Evolutionary conservation across 805 yeast species (phyloP), one percentile per base, ranked within the genome.

Genomic region (Wickerhamomyces queroliae): DNA sequence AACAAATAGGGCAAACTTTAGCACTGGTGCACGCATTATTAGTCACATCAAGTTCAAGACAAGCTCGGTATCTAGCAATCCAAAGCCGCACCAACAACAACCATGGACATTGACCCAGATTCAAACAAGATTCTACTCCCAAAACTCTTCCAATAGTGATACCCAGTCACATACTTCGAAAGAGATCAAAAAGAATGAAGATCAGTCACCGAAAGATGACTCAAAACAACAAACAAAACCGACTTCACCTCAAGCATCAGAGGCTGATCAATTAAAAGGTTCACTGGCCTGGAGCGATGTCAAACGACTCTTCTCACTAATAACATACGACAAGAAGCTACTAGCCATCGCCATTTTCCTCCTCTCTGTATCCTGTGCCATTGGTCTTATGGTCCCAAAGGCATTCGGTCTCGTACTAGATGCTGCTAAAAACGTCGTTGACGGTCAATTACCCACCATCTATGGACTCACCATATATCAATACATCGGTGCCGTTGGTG

Each of bases 401-500:
- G 68, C 76, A 7, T 75, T 76, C n/a, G 81, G 81, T 35, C 55
- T 69, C 33, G 71, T 76, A 2, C 52, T 76, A 17, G 81, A 76
- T 52, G 70, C 76, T 5, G 62, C 76, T 1, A 67, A 65, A 43
- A 58, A 63, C 30, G 54, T 56, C 2, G 33, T 50, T 24, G 52
- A 52, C 12, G 62, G 59, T 1, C 49, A 62, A 26, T 41, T 61
- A 27, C 64, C 64, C 13, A 53, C 58, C n/a, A 52, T 49, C 4
- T 68, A 70, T 36, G 88, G 88, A 0, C 57, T 83, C 8, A 68
- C 83, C 0, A 66, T 76, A n/a, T 53, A 64, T 28, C 70, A 75
- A 36, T 90, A 91, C 55, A 76, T 84, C 47, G 56, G 68, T 0
- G 74, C 74, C 0, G 59, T 86, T 22, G 77, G 76, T 7, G 44